These are phyloP conservation scores for Leptographium flavum DNA, from an alignment of 2,329 filamentous ascomycete species.

Conservation along the genomic window DNA sequence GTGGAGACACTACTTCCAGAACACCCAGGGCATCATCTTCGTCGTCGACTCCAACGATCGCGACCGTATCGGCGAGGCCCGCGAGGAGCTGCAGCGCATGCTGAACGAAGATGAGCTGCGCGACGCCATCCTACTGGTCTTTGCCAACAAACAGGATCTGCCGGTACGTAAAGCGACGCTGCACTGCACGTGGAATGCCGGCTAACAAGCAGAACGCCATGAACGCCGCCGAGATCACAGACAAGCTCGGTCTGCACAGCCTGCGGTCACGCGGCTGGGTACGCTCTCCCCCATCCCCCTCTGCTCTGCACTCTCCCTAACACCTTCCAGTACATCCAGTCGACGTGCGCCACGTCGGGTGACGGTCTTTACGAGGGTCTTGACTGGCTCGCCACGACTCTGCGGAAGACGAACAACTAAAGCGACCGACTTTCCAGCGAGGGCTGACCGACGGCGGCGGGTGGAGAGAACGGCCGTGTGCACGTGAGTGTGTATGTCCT, in stretches of 20 bases:
- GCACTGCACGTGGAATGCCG: not conserved
- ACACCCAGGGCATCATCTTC: conserved; percentile 99
- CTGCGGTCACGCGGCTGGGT: conserved; percentile 98
- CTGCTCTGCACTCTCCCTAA: no score
- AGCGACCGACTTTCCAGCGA: not conserved
- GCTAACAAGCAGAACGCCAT: conserved; percentile 65
- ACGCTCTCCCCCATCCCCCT: conserved; percentile 38
- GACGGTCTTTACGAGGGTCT: conserved; percentile 99
- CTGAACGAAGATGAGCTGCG: conserved; percentile 98
- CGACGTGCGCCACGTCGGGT: conserved; percentile 95
- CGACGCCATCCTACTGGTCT: conserved; percentile 91
- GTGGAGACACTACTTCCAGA: conserved; percentile 99
- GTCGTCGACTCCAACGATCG: conserved; percentile 98
- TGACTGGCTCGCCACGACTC: conserved; percentile 75
- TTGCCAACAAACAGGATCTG: conserved; percentile 99
- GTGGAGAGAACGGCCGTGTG: not conserved
- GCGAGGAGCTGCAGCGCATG: conserved; percentile 94
- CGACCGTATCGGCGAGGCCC: conserved; percentile 92
- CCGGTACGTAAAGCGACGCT: conserved; percentile 48
- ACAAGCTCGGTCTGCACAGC: conserved; percentile 98
- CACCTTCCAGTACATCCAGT: conserved; percentile 86
- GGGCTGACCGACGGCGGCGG: conserved; percentile 6
- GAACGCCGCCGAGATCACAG: conserved; percentile 99
- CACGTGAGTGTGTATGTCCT: not conserved
- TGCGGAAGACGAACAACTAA: conserved; percentile 55